Evolutionary conservation across 345 rosid genomes (phyloP).

Genomic region (Eucalyptus fibrosa): DNA sequence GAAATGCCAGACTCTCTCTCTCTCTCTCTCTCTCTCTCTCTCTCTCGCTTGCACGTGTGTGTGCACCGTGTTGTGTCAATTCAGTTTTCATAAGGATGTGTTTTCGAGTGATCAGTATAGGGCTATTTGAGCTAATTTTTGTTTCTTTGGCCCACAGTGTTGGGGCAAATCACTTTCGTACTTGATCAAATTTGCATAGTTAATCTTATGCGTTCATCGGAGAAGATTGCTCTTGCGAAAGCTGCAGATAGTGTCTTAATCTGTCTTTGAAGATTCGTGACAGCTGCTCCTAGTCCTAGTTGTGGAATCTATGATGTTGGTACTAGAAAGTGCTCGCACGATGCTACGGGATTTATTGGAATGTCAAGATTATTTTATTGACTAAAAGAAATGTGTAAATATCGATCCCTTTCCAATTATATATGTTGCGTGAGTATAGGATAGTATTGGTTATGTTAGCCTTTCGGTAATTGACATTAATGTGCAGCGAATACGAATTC

Average conservation of each 20-base stretch:
- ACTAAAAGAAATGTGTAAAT: background rate
- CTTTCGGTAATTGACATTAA: background rate
- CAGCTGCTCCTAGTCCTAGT: background rate
- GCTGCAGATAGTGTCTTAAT: background rate
- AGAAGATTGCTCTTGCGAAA: background rate
- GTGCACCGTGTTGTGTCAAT: background rate
- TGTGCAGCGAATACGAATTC: background rate
- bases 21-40: background rate
- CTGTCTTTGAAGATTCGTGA: background rate
- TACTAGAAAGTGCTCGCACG: background rate
- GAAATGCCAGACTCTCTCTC: background rate
- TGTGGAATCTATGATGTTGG: background rate
- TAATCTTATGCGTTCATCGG: background rate
- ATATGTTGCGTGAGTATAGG: background rate
- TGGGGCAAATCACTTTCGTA: background rate
- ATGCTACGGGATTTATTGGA: background rate
- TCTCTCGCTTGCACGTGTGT: rapidly evolving
- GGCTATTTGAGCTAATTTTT: background rate
- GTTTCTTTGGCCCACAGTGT: background rate
- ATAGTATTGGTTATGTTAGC: background rate
- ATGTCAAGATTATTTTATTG: background rate
- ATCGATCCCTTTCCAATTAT: background rate
- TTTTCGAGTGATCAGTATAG: background rate
- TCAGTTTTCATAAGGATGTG: background rate
- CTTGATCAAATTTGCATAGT: background rate